Percentiles rank a stretch among this genome's conserved stretches.
Evolutionary conservation across 192 early-diverging fungal genomes (phyloP).

Genomic region (Podila epigama): DNA sequence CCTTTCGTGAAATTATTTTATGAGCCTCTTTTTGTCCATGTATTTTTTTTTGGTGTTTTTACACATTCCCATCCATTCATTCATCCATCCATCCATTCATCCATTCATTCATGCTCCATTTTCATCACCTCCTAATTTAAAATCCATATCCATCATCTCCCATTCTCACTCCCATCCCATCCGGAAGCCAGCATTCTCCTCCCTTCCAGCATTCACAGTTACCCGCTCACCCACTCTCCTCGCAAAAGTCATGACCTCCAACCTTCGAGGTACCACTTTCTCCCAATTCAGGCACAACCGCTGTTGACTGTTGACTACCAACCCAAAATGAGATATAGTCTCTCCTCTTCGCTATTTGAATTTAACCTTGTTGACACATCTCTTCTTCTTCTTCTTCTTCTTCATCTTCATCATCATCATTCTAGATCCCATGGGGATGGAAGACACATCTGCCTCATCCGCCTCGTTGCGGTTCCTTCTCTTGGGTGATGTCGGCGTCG

Average conservation of each 20-base stretch:
- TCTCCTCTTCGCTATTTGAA: neutral
- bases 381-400: neutral
- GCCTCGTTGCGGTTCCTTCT: conserved; percentile 17
- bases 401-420: neutral
- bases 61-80: neutral
- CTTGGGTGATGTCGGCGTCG: conserved; percentile 16
- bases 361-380: too few relatives aligned
- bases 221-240: too few relatives aligned
- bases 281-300: too few relatives aligned
- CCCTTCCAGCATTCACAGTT: too few relatives aligned
- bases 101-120: neutral
- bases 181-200: too few relatives aligned
- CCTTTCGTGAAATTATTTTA: neutral
- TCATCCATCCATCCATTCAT: neutral
- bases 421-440: neutral
- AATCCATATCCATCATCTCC: neutral
- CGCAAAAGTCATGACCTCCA: too few relatives aligned
- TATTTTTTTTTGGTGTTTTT: neutral
- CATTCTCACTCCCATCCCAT: neutral
- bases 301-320: neutral
- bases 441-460: neutral
- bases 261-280: neutral
- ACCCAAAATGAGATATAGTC: neutral
- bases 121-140: neutral
- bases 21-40: neutral